Evolutionary conservation across 2,329 filamentous ascomycete species (phyloP).

Genomic region (Parastagonospora nodorum): DNA sequence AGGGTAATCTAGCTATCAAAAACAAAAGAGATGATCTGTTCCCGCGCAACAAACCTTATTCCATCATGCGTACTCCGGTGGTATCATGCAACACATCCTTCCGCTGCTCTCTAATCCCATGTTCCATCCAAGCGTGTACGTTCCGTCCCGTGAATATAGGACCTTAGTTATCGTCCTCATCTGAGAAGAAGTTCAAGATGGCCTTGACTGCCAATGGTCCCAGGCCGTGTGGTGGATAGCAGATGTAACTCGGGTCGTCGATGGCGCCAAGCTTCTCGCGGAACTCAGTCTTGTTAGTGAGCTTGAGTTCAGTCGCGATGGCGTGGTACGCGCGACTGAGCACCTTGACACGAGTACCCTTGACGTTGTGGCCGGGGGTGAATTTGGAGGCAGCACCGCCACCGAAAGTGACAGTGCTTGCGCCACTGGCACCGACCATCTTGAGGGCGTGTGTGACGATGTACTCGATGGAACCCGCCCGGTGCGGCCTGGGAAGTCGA

Average conservation of each 20-base stretch:
- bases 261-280: constrained; percentile 85
- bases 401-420: constrained; percentile 79
- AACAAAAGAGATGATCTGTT: background rate
- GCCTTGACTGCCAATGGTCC: constrained; percentile 81
- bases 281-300: constrained; percentile 87
- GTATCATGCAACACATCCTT: background rate
- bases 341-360: constrained; percentile 79
- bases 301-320: constrained; percentile 78
- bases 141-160: background rate
- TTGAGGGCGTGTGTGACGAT: constrained; percentile 76
- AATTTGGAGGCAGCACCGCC: constrained; percentile 78
- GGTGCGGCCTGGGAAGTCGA: constrained; percentile 86
- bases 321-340: constrained; percentile 82
- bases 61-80: constrained; percentile 1
- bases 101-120: background rate
- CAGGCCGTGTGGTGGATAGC: constrained; percentile 84
- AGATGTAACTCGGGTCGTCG: constrained; percentile 86
- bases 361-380: constrained; percentile 79
- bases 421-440: constrained; percentile 61
- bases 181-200: constrained; percentile 90
- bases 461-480: constrained; percentile 86
- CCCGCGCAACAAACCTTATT: background rate
- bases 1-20: background rate
- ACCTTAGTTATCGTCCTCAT: constrained; percentile 54
- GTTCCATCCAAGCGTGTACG: background rate